Conservation (phyloP, 2,329 filamentous ascomycete species). For the Aspergillus brunneoviolaceus region DNA sequence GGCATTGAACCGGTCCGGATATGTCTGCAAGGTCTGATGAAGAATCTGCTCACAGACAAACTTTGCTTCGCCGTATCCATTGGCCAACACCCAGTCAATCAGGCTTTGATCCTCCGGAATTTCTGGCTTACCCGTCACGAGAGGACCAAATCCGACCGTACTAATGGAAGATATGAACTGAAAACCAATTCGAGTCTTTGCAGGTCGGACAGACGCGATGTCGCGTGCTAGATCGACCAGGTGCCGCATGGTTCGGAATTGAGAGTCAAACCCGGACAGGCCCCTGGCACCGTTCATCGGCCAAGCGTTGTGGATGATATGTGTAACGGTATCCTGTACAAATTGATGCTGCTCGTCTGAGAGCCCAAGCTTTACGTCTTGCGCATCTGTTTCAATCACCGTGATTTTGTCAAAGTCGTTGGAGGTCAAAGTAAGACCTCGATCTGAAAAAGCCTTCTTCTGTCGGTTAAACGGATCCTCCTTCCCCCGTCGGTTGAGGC, state of each 20-base stretch:
- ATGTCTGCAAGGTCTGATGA: conserved; percentile 47
- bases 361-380: conserved; percentile 52
- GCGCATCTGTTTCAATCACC: conserved; percentile 53
- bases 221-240: conserved; percentile 49
- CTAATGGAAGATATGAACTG: conserved; percentile 47
- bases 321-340: conserved; percentile 45
- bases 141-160: conserved; percentile 36
- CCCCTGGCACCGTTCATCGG: conserved; percentile 26
- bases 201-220: conserved; percentile 17
- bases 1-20: conserved; percentile 45
- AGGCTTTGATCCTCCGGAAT: conserved; percentile 48
- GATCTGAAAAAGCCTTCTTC: conserved; percentile 29
- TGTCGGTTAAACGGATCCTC: conserved; percentile 35
- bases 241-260: conserved; percentile 49
- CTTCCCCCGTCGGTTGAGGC: conserved; percentile 47
- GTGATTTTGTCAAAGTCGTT: conserved; percentile 36
- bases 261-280: conserved; percentile 22
- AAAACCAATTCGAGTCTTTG: conserved; percentile 30
- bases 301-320: conserved; percentile 43
- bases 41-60: conserved; percentile 53
- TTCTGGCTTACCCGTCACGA: conserved; percentile 20
- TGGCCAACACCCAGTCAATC: conserved; percentile 44
- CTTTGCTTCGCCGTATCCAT: conserved; percentile 57
- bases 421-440: conserved; percentile 24
- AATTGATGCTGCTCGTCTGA: conserved; percentile 35